Evolutionary conservation across 306 rosid genomes (phyloP), one percentile per base, ranked within the genome.

Genomic region (Rosa persica): DNA sequence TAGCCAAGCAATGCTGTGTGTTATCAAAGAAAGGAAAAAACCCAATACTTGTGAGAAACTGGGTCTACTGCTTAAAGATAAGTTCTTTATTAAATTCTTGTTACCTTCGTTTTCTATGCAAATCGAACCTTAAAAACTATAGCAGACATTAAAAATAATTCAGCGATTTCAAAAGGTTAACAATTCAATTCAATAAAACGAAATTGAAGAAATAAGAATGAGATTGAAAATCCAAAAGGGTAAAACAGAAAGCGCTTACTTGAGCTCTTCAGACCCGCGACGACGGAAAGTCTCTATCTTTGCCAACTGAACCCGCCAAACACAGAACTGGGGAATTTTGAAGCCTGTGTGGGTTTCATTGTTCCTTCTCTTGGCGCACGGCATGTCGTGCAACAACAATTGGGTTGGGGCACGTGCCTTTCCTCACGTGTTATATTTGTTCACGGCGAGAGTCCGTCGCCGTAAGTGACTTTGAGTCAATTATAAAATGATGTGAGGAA

Each of bases 231-330:
- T 7, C 5, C 9, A 3, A 39, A 57, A 55, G 12, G 1, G 40
- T 13, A 8, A 55, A 22, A 40, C 6, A 1, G 42, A 22, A 57
- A 15, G 42, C 17, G 46, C 54, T 57, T 74, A 74, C 78, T 57
- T 15, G 19, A 74, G 54, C 25, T 44, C 16, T 58, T 23, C 22
- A 38, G 64, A 10, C 0, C 0, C 67, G 49, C 20, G 60, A 43
- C 19, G 39, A 22, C 23, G 39, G 13, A 55, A 12, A 39, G 66
- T 55, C 20, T 49, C 39, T 47, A 11, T 36, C 34, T n/a, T 39
- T 20, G 67, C 36, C 15, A 54, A n/a, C 22, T 11, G 12, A 1
- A 44, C 76, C 77, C 77, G 77, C 77, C 77, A 74, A 74, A 57
- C 67, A 12, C 51, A 58, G 15, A 13, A 23, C 39, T 40, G 13